These are phyloP conservation scores for Odontarrhena argentea DNA, from an alignment of 345 rosid genomes.

Conservation along the genomic window DNA sequence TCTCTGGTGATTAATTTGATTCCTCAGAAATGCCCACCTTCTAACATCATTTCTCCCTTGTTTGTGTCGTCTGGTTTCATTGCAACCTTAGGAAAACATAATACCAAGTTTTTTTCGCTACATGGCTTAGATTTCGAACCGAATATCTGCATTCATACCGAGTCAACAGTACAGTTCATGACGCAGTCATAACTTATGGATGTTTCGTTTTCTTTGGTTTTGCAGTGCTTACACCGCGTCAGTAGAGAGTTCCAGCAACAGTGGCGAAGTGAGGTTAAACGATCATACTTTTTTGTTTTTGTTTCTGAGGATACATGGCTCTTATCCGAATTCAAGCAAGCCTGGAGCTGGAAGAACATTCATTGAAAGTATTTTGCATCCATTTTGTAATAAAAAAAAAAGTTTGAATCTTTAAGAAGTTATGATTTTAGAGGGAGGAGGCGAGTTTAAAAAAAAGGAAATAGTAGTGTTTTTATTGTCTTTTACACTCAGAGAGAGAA, in stretches of 20 bases:
- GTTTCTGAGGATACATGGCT: background rate
- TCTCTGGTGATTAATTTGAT: constrained; percentile 95
- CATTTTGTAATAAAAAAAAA: constrained; percentile 29
- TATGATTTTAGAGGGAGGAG: constrained; percentile 29
- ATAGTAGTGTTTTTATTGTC: background rate
- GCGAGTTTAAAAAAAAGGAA: background rate
- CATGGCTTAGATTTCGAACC: constrained; percentile 3
- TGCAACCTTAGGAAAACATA: constrained; percentile 25
- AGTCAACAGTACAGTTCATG: background rate
- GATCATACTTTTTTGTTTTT: constrained; percentile 1
- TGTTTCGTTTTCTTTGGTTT: constrained; percentile 25
- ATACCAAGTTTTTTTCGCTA: background rate
- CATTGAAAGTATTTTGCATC: constrained; percentile 12
- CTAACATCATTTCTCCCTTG: constrained; percentile 18
- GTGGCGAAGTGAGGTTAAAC: constrained; percentile 3
- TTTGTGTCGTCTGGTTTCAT: constrained; percentile 12
- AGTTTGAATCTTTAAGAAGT: constrained; percentile 3
- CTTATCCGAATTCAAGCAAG: constrained; percentile 6
- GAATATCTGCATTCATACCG: background rate
- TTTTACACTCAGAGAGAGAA: constrained; percentile 19
- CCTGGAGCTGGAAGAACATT: constrained; percentile 8
- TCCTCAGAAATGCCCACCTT: constrained; percentile 63
- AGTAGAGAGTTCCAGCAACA: constrained; percentile 42
- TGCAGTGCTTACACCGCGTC: constrained; percentile 73
- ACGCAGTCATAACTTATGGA: constrained; percentile 17